Percentiles rank a stretch among this genome's conserved stretches.
phyloP scores from a whole-genome alignment of 2,329 filamentous ascomycete genomes.

The Thyridium curvatum region DNA sequence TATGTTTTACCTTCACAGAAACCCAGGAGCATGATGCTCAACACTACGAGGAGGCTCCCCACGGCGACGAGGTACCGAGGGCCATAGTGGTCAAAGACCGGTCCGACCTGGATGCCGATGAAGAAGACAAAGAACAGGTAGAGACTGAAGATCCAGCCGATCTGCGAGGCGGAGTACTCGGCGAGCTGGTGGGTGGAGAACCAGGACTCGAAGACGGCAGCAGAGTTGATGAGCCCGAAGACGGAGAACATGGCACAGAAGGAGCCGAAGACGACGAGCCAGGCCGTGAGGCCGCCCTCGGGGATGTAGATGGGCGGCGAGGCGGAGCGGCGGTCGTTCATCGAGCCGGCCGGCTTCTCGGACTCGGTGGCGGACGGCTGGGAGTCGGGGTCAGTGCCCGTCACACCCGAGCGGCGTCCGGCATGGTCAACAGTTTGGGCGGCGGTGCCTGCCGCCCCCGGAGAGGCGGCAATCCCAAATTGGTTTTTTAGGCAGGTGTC shows the following conservation, averaged over 20 bases:
- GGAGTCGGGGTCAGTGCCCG: too few relatives aligned
- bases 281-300: slow-evolving; percentile 66
- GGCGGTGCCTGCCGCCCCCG: slow-evolving; percentile 2
- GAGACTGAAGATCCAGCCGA: slow-evolving; percentile 83
- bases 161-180: slow-evolving; percentile 57
- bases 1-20: slow-evolving; percentile 48
- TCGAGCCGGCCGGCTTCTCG: too few relatives aligned
- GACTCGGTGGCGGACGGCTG: too few relatives aligned
- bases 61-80: slow-evolving; percentile 59
- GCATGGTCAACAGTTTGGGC: neutral
- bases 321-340: neutral
- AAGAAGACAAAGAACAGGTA: slow-evolving; percentile 80
- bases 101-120: slow-evolving; percentile 74
- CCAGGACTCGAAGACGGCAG: slow-evolving; percentile 75
- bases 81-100: slow-evolving; percentile 72
- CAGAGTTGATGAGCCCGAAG: slow-evolving; percentile 67
- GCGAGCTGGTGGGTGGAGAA: slow-evolving; percentile 65
- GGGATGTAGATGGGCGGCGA: slow-evolving; percentile 46
- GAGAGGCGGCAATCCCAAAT: neutral
- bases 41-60: slow-evolving; percentile 56
- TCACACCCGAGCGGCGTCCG: neutral
- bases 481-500: slow-evolving; percentile 32
- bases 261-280: slow-evolving; percentile 72
- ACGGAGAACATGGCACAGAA: slow-evolving; percentile 66
- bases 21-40: slow-evolving; percentile 61